Conservation (phyloP, 148 eudicot genomes). For the Fagopyrum tataricum region DNA sequence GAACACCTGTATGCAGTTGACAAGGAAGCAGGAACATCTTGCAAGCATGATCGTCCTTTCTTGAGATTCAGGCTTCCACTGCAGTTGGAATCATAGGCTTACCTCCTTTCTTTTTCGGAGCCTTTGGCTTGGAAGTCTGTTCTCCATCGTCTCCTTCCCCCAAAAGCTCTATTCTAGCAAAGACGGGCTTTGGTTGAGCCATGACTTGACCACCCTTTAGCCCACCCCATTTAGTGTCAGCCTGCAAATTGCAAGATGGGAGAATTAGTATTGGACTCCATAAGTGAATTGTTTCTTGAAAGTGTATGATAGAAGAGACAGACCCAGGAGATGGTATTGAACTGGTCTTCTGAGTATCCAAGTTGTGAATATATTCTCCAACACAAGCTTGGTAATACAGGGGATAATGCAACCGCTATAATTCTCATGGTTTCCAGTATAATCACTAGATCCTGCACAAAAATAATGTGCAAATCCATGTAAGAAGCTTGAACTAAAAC, state of each 20-base stretch:
- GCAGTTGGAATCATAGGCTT: constrained; percentile 28
- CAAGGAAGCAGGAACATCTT: background rate
- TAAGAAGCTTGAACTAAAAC: background rate
- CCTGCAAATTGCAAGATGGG: constrained; percentile 30
- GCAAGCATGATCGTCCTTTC: background rate
- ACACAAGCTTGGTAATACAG: constrained; percentile 69
- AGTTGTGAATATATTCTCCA: constrained; percentile 82
- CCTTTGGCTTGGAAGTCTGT: constrained; percentile 29
- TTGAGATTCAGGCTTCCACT: constrained; percentile 31
- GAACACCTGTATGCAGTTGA: background rate
- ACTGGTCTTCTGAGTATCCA: constrained; percentile 77
- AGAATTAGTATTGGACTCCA: constrained; percentile 9
- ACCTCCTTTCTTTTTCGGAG: constrained; percentile 54
- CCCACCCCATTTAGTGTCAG: constrained; percentile 92
- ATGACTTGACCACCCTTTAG: constrained; percentile 71
- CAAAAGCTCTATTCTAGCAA: constrained; percentile 62
- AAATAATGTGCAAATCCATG: background rate
- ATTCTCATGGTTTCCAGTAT: constrained; percentile 87
- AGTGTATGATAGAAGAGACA: constrained; percentile 19
- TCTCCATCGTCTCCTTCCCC: constrained; percentile 14
- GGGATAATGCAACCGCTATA: constrained; percentile 77
- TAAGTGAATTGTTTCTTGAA: background rate
- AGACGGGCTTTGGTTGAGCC: constrained; percentile 76
- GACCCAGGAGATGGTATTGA: constrained; percentile 69
- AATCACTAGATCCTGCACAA: constrained; percentile 75